Percentiles rank a stretch among this genome's conserved stretches.
These are phyloP conservation scores for Pseudocercospora eumusae DNA, from an alignment of 2,329 filamentous ascomycete genomes.

Conservation along the genomic window DNA sequence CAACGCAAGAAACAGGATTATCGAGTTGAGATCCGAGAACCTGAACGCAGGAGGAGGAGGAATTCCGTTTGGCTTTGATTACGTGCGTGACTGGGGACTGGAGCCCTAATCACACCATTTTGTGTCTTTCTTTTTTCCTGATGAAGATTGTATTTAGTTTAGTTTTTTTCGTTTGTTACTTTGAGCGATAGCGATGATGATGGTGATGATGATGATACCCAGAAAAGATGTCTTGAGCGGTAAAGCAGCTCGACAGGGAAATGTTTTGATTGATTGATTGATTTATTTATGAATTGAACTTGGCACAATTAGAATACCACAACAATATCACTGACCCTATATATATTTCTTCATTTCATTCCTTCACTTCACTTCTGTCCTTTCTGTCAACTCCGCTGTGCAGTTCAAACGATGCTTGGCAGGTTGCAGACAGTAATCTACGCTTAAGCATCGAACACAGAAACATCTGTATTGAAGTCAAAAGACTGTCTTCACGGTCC, in stretches of 20 bases:
- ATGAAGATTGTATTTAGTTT: no score
- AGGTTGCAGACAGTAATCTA: not conserved
- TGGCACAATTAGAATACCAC: no score
- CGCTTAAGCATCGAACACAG: not conserved
- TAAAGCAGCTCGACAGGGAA: not conserved
- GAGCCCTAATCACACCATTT: no score
- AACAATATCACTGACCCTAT: not conserved
- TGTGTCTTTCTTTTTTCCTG: no score
- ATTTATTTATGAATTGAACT: not conserved
- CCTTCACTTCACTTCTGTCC: not conserved
- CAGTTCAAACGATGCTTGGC: not conserved
- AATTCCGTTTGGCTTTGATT: constrained; percentile 11
- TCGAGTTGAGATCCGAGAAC: constrained; percentile 27
- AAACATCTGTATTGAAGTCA: not conserved
- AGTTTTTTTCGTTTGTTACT: no score
- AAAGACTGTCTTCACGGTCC: not conserved
- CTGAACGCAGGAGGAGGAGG: constrained; percentile 12
- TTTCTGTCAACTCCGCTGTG: not conserved
- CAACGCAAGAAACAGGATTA: constrained; percentile 24
- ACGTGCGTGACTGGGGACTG: no score
- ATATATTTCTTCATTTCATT: no score
- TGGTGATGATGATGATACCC: not conserved
- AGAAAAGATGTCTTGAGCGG: not conserved
- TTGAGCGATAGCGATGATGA: not conserved
- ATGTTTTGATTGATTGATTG: no score